Conservation (phyloP, 2,329 filamentous ascomycete species). For the Colletotrichum liriopes region DNA sequence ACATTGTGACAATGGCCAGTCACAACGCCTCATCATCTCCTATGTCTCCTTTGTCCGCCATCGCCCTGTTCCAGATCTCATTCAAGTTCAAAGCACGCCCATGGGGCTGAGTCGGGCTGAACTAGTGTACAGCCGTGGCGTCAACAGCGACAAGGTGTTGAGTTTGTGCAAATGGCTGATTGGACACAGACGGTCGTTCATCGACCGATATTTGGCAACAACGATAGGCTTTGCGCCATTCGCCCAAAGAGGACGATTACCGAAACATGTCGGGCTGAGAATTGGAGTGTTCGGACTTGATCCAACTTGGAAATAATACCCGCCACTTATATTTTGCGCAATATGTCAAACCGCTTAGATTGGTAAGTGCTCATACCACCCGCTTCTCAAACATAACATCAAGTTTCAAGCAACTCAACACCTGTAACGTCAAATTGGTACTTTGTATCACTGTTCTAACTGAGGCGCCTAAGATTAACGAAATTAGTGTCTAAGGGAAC, state of each 20-base stretch:
- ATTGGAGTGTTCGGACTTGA: background rate
- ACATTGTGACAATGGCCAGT: slow-evolving; percentile 16
- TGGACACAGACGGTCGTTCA: background rate
- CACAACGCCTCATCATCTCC: slow-evolving; percentile 27
- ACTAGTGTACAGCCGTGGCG: background rate
- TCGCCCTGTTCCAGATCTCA: background rate
- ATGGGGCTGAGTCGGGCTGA: no score
- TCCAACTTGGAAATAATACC: background rate
- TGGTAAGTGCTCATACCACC: background rate
- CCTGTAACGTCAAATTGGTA: background rate
- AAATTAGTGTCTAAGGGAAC: no score
- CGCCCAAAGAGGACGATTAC: background rate
- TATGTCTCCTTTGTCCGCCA: background rate
- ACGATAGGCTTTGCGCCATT: background rate
- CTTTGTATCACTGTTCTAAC: background rate
- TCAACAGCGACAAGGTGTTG: background rate
- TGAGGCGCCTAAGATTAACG: background rate
- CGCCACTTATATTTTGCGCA: background rate
- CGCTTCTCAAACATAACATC: background rate
- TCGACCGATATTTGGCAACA: background rate
- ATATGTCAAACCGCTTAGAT: no score
- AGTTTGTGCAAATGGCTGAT: background rate
- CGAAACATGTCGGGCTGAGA: no score
- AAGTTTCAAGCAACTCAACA: background rate
- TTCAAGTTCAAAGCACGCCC: background rate